Evolutionary conservation across 2,329 filamentous ascomycete genomes (phyloP).

Genomic region (Rutstroemia sp.): DNA sequence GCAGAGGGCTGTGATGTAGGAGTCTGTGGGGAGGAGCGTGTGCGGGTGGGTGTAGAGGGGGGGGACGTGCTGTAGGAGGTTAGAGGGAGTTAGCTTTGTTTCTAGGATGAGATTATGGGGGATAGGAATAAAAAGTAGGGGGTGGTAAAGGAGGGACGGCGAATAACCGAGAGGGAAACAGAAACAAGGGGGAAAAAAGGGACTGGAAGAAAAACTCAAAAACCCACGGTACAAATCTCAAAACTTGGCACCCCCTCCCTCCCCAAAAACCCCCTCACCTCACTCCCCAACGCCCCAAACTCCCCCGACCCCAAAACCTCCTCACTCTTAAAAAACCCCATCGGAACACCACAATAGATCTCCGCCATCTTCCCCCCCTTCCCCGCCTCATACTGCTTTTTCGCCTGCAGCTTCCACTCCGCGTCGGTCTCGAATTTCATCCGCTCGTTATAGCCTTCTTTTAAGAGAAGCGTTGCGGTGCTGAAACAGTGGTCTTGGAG

Average conservation of each 20-base stretch:
- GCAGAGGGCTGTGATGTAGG: conserved; percentile 37
- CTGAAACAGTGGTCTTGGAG: conserved; percentile 39
- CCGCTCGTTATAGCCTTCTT: neutral
- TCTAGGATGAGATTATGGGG: neutral
- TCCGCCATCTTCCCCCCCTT: neutral
- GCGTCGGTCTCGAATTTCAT: conserved; percentile 37
- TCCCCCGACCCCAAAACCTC: neutral
- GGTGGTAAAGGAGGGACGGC: neutral
- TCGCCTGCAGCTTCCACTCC: conserved; percentile 22
- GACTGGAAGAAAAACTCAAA: no score
- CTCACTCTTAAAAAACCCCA: neutral
- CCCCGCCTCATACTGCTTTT: neutral
- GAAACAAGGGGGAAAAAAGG: no score
- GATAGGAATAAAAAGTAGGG: neutral
- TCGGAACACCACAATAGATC: neutral
- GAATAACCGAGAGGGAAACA: no score
- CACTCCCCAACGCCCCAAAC: neutral
- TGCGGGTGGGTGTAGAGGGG: conserved; percentile 33
- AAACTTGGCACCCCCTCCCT: neutral
- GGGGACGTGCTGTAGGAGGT: conserved; percentile 14
- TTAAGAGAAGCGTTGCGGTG: conserved; percentile 32
- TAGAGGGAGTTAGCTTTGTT: neutral
- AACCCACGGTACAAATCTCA: neutral
- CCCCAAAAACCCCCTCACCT: neutral
- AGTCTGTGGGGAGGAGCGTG: conserved; percentile 27